Percentiles rank a stretch among this genome's conserved stretches.
These are phyloP conservation scores for Aureobasidium mangrovei DNA, from an alignment of 2,329 filamentous ascomycete species.

Conservation along the genomic window DNA sequence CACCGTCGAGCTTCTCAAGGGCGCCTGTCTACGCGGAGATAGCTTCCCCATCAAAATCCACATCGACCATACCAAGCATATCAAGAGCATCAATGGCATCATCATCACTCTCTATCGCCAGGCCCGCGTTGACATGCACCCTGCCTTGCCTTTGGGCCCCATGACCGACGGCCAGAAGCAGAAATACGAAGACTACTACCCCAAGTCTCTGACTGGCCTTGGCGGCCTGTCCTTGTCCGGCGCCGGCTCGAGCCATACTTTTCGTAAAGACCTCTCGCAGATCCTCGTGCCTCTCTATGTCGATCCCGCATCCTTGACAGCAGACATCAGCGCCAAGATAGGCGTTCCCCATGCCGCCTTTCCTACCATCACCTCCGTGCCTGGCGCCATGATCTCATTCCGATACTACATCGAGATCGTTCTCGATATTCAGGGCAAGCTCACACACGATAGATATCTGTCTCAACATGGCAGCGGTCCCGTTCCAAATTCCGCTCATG, in stretches of 20 bases:
- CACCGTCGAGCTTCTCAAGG: slow-evolving; percentile 70
- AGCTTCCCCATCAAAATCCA: slow-evolving; percentile 68
- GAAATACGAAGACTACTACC: slow-evolving; percentile 77
- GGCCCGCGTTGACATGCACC: slow-evolving; percentile 77
- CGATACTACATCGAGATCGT: slow-evolving; percentile 90
- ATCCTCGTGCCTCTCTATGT: slow-evolving; percentile 82
- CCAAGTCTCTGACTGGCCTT: slow-evolving; percentile 76
- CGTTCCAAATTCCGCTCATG: not conserved
- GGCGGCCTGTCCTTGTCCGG: slow-evolving; percentile 80
- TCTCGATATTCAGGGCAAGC: slow-evolving; percentile 80
- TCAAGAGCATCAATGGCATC: slow-evolving; percentile 86
- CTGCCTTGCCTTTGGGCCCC: slow-evolving; percentile 51
- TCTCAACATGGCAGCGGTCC: slow-evolving; percentile 9
- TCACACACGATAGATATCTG: slow-evolving; percentile 56
- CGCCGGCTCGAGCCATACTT: slow-evolving; percentile 80
- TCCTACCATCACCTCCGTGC: slow-evolving; percentile 81
- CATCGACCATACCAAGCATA: slow-evolving; percentile 77
- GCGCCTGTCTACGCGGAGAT: slow-evolving; percentile 80
- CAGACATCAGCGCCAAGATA: slow-evolving; percentile 73
- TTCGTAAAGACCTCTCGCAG: slow-evolving; percentile 88
- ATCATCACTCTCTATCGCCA: slow-evolving; percentile 89
- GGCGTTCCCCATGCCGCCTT: slow-evolving; percentile 85
- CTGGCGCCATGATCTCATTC: slow-evolving; percentile 90
- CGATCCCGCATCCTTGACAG: slow-evolving; percentile 67
- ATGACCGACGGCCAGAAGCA: slow-evolving; percentile 58